Percentiles rank a stretch among this genome's conserved stretches.
Conservation (phyloP, 1,284 basidiomycete species). For the Moesziomyces sp. region DNA sequence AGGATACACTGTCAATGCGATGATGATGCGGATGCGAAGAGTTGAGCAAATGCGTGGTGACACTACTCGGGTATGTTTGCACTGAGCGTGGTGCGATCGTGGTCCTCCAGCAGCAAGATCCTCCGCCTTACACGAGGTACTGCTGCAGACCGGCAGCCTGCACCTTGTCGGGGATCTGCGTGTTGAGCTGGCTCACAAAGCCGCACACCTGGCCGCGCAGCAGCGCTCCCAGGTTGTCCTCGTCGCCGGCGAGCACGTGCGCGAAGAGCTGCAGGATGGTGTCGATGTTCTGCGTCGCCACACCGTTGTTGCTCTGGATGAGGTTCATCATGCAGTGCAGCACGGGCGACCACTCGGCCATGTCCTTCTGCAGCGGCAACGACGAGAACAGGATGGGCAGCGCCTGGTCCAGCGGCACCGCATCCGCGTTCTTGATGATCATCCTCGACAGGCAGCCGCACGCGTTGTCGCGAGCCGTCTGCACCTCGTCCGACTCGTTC, state of each 20-base stretch:
- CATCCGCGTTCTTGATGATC: slow-evolving; percentile 82
- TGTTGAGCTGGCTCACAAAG: slow-evolving; percentile 80
- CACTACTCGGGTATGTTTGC: slow-evolving; percentile 55
- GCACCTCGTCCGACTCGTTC: slow-evolving; percentile 74
- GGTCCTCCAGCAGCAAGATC: too few relatives aligned
- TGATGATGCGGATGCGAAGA: slow-evolving; percentile 12
- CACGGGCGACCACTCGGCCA: slow-evolving; percentile 76
- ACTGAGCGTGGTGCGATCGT: slow-evolving; percentile 1
- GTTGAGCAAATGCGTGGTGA: slow-evolving; percentile 45
- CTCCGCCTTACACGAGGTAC: slow-evolving; percentile 61
- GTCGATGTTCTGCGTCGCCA: slow-evolving; percentile 80
- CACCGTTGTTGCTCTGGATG: slow-evolving; percentile 78
- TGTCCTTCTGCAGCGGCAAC: slow-evolving; percentile 88
- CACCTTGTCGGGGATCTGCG: slow-evolving; percentile 78
- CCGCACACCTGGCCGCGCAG: slow-evolving; percentile 71
- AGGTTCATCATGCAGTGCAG: slow-evolving; percentile 90
- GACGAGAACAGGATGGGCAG: slow-evolving; percentile 84
- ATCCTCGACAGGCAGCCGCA: slow-evolving; percentile 90
- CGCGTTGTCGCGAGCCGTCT: slow-evolving; percentile 95
- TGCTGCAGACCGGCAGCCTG: slow-evolving; percentile 77
- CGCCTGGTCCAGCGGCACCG: slow-evolving; percentile 86
- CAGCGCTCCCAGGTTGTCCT: slow-evolving; percentile 60
- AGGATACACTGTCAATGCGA: slow-evolving; percentile 14
- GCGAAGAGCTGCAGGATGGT: slow-evolving; percentile 83
- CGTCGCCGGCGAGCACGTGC: slow-evolving; percentile 75